Evolutionary conservation across 1,139 yeast species (phyloP), one percentile per base, ranked within the genome.

Genomic region (Torulaspora pretoriensis): DNA sequence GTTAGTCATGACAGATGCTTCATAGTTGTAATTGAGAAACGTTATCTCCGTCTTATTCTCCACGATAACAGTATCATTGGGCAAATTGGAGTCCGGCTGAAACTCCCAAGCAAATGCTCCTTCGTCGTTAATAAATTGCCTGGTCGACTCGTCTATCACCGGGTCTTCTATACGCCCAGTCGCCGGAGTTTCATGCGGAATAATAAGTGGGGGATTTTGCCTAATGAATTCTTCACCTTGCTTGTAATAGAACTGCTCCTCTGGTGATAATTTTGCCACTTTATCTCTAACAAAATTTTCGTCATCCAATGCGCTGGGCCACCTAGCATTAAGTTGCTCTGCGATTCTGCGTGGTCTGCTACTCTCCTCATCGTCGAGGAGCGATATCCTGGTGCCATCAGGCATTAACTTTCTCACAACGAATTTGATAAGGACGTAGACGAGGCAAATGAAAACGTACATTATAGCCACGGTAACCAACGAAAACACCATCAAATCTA

Each of bases 51-150:
- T 79, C 55, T 84, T 81, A 59, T 83, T 81, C 43, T 79, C 74
- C 16, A 90, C 83, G 48, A 77, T 59, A 16, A 83, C 66, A 56
- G 76, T 84, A 64, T 75, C 81, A 58, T 71, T 77, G 40, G 77
- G 79, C 48, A 79, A 68, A 68, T 76, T 79, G 12, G 71, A 61
- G 59, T 88, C 90, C 35, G 87, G 87, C 48, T 77, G 77, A 62
- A 94, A 92, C 59, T 88, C 95, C 94, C 95, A 92, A 0, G 98
- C 98, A 24, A 77, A 71, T 1, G 94, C 83, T 0, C 97, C 99
- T 64, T 87, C 89, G 58, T 94, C 98, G 59, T 88, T 95, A 28
- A 92, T 87, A 23, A 56, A 57, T 35, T 56, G 63, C 42, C 55
- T 50, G 71, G 71, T 67, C 68, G 68, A 64, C 76, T 74, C 64